These are phyloP conservation scores for Plectosphaerella cucumerina DNA, from an alignment of 2,329 filamentous ascomycete species.

Conservation along the genomic window DNA sequence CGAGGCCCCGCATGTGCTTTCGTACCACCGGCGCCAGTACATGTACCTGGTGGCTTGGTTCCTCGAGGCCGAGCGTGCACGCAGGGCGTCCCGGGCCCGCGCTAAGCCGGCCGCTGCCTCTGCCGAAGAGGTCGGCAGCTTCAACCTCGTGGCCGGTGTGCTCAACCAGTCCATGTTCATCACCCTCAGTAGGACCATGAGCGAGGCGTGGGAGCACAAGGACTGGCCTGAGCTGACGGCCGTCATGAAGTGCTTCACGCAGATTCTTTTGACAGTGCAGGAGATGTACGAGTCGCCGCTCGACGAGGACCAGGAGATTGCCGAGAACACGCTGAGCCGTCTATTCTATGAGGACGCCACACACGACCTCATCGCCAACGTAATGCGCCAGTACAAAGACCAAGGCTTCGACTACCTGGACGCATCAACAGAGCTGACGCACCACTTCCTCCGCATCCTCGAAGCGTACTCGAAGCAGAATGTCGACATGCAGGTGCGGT, in stretches of 20 bases:
- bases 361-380: slow-evolving; percentile 78
- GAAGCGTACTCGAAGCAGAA: slow-evolving; percentile 96
- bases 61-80: slow-evolving; percentile 73
- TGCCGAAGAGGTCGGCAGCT: slow-evolving; percentile 63
- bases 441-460: slow-evolving; percentile 87
- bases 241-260: slow-evolving; percentile 90
- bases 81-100: slow-evolving; percentile 58
- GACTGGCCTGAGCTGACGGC: slow-evolving; percentile 83
- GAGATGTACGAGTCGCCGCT: slow-evolving; percentile 81
- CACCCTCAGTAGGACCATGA: slow-evolving; percentile 77
- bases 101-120: slow-evolving; percentile 17
- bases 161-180: slow-evolving; percentile 95
- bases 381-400: slow-evolving; percentile 83
- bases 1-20: slow-evolving; percentile 76
- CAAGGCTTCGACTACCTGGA: slow-evolving; percentile 94
- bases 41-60: slow-evolving; percentile 96
- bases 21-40: slow-evolving; percentile 77
- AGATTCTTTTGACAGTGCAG: slow-evolving; percentile 87
- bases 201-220: slow-evolving; percentile 74
- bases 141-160: slow-evolving; percentile 82
- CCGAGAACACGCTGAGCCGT: slow-evolving; percentile 91
- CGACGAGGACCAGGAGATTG: slow-evolving; percentile 96
- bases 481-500: slow-evolving; percentile 86
- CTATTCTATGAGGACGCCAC: slow-evolving; percentile 99
- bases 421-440: slow-evolving; percentile 81